Evolutionary conservation across 139 green algal species (phyloP).

Genomic region (Dunaliella primolecta): DNA sequence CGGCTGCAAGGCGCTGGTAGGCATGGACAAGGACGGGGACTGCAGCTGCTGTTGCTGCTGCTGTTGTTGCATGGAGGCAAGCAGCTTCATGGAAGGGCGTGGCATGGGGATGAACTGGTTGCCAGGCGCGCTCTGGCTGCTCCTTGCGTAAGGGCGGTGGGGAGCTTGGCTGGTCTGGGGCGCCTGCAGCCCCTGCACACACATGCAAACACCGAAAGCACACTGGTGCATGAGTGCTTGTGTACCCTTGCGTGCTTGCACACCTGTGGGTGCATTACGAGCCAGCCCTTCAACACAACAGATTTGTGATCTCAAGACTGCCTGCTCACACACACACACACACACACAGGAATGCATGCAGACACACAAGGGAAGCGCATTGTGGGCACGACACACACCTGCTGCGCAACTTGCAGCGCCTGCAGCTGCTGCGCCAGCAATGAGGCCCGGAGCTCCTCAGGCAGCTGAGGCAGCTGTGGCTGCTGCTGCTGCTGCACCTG

Average conservation of each 20-base stretch:
- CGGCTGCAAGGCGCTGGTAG: background rate
- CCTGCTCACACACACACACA: background rate
- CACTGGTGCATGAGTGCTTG: constrained; percentile 3
- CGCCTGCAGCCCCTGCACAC: background rate
- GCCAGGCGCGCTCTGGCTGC: background rate
- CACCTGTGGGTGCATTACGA: constrained; percentile 1
- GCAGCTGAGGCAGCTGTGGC: background rate
- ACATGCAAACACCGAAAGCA: background rate
- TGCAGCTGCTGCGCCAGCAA: background rate
- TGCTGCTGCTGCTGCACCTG: background rate
- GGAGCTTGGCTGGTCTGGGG: background rate
- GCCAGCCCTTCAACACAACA: background rate
- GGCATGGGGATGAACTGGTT: background rate
- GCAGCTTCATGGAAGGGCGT: background rate
- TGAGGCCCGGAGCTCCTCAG: background rate
- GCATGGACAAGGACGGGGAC: background rate
- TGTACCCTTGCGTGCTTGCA: background rate
- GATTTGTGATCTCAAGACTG: background rate
- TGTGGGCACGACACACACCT: background rate
- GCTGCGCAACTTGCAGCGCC: background rate
- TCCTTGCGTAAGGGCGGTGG: background rate
- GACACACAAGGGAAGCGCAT: no score
- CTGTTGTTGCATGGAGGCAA: background rate
- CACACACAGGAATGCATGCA: background rate
- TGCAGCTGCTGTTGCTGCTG: background rate